These are phyloP conservation scores for Suhomyces canberraensis DNA, from an alignment of 805 yeast species.

Conservation along the genomic window DNA sequence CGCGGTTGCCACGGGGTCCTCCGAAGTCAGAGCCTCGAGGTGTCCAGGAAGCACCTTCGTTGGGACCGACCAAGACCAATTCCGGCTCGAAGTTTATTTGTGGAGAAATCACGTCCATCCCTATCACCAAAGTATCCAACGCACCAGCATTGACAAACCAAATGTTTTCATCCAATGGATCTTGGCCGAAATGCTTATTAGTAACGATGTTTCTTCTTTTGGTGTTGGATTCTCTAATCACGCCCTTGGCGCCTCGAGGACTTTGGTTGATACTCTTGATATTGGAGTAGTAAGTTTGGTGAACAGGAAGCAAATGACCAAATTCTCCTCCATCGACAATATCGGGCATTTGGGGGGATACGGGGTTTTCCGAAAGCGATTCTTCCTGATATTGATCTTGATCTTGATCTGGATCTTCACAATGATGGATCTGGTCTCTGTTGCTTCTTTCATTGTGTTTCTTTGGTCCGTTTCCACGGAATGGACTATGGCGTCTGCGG, in stretches of 20 bases:
- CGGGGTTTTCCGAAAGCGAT: not conserved
- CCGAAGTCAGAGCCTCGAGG: not conserved
- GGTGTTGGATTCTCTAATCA: conserved; percentile 6
- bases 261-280: conserved; percentile 12
- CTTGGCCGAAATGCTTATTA: conserved; percentile 27
- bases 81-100: conserved; percentile 25
- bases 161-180: conserved; percentile 26
- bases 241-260: conserved; percentile 11
- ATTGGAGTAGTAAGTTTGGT: conserved; percentile 26
- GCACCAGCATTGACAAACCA: conserved; percentile 36
- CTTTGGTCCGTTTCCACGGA: not conserved
- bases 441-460: not conserved
- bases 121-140: conserved; percentile 21
- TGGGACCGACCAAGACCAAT: conserved; percentile 34
- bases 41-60: conserved; percentile 21
- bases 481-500: not conserved
- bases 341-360: conserved; percentile 1
- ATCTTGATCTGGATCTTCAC: not conserved
- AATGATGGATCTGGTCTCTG: not conserved
- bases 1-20: conserved; percentile 1
- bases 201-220: not conserved
- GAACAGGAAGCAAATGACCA: conserved; percentile 29
- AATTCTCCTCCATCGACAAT: conserved; percentile 31
- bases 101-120: conserved; percentile 25
- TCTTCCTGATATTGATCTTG: too few relatives aligned